Evolutionary conservation across 169 alveolate genomes (phyloP).

Genomic region (Cyclospora cayetanensis): DNA sequence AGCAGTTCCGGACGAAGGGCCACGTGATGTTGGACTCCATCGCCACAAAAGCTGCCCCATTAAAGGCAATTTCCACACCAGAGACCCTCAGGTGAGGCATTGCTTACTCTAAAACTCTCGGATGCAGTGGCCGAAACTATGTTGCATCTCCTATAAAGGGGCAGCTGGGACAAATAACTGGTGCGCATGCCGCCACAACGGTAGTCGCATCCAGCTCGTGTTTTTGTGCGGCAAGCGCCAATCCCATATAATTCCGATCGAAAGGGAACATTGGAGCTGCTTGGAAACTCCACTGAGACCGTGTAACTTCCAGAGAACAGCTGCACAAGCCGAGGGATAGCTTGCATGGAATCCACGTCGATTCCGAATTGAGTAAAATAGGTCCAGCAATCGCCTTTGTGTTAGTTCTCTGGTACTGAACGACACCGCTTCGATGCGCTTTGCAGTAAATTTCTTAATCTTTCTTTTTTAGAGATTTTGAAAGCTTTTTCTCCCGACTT

Average conservation of each 20-base stretch:
- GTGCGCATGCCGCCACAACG: neutral
- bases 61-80: neutral
- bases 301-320: no score
- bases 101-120: neutral
- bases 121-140: neutral
- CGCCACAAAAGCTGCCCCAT: neutral
- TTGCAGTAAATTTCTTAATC: neutral
- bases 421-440: neutral
- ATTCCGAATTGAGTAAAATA: neutral
- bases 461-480: slow-evolving; percentile 32
- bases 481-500: slow-evolving; percentile 17
- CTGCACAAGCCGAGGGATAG: neutral
- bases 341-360: neutral
- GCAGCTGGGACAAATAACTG: neutral
- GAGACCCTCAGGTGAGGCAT: neutral
- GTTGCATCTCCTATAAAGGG: neutral
- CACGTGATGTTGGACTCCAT: neutral
- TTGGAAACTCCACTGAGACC: neutral
- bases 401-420: neutral
- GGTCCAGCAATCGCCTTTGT: neutral
- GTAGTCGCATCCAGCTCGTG: neutral
- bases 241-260: neutral
- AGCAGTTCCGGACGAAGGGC: no score
- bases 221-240: neutral
- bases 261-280: neutral